Percentiles rank a stretch among this genome's conserved stretches.
phyloP scores from a whole-genome alignment of 768 basidiomycete species.

The Exsudoporus frostii region DNA sequence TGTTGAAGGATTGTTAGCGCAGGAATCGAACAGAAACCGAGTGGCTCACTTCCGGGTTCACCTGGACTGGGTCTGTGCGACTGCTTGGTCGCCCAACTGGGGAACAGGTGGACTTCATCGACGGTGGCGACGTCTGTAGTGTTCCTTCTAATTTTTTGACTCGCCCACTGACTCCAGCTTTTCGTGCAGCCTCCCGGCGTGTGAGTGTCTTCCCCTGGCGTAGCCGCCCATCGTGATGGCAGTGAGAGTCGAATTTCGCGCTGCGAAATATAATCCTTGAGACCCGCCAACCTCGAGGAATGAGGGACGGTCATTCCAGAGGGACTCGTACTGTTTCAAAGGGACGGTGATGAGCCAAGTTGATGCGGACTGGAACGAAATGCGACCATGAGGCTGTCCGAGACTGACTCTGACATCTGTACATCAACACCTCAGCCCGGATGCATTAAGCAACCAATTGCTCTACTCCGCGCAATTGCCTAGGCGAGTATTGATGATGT shows the following conservation, averaged over 20 bases:
- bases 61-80: conserved; percentile 31
- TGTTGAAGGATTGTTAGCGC: conserved; percentile 13
- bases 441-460: not conserved
- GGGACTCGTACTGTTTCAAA: conserved; percentile 6
- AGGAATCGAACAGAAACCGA: not conserved
- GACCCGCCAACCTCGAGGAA: conserved; percentile 31
- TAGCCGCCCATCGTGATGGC: conserved; percentile 15
- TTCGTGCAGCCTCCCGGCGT: conserved; percentile 25
- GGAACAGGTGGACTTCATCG: conserved; percentile 63
- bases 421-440: not conserved
- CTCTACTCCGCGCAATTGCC: not conserved
- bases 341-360: not conserved
- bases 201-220: conserved; percentile 21
- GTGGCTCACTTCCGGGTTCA: conserved; percentile 27
- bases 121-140: conserved; percentile 20
- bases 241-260: conserved; percentile 37
- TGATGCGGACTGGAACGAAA: conserved; percentile 7
- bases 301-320: conserved; percentile 29
- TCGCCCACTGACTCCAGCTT: conserved; percentile 63
- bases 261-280: conserved; percentile 51
- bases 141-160: conserved; percentile 47
- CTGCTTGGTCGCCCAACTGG: conserved; percentile 73
- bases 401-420: not conserved
- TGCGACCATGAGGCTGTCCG: conserved; percentile 10
- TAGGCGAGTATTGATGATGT: conserved; percentile 2